Base-by-base conservation (phyloP, 2,329 filamentous ascomycete species). In the Colletotrichum chrysophilum region DNA sequence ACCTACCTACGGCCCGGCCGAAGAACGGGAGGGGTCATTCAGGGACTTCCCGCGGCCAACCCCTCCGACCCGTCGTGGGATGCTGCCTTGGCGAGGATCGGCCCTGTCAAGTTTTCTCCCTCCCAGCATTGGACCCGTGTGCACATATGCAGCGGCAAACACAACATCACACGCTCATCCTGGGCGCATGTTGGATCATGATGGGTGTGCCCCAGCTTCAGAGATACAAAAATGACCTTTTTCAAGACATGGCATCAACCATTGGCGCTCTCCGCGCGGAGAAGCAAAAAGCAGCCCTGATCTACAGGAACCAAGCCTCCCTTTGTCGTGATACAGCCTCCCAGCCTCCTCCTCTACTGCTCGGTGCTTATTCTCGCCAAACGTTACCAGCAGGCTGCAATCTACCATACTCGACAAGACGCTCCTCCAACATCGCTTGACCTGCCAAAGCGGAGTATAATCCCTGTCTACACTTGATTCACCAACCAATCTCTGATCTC, bases 1-100 rank as follows among this genome's bases (percentile, higher is more conserved):
- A 61, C 34, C 28, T 38, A n/a, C 36, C 36, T 10, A 34, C 56
- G 56, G 56, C 26, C 56, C 68, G 60, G n/a, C 38, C 58, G 60
- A 71, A 55, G 68, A 65, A 71, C 68, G 60, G 60, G 68, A 71
- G 68, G 68, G 68, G 60, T 71, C 68, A 28, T 71, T 38, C 38
- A 71, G 68, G 68, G 68, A 71, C 68, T 65, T 36, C 43, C 68
- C 68, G 60, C 68, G 38, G 58, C 43, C 18, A 71, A 71, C 68
- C 68, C 68, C 58, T 71, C 68, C 68, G 68, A 71, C 14, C 60
- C 67, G 58, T 62, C 18, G 66, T 61, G 56, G 56, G 67, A 70
- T 70, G 36, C 34, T 62, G 36, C 67, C 67, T 69, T 48, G 55
- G 66, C 66, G 66, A 69, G 66, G 66, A 69, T 69, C 24, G n/a